phyloP scores from a whole-genome alignment of 441 rosid species.

The Capsella rubella region DNA sequence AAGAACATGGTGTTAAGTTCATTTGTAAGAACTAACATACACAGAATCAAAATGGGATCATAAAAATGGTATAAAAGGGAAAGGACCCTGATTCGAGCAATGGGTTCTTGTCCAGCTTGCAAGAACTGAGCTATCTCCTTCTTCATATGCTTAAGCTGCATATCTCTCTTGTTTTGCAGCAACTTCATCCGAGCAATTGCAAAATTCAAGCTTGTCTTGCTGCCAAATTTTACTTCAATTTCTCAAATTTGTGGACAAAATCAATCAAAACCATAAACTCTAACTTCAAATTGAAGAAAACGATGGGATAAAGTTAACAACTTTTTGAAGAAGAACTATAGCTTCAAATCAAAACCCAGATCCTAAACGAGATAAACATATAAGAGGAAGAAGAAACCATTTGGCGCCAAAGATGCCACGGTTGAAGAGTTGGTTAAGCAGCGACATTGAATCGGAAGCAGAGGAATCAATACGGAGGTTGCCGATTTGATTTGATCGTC shows the following conservation, averaged over 20 bases:
- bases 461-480: constrained; percentile 19
- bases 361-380: constrained; percentile 10
- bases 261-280: background rate
- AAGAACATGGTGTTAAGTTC: background rate
- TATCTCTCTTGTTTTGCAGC: constrained; percentile 90
- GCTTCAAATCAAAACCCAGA: constrained; percentile 13
- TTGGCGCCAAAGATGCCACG: constrained; percentile 91
- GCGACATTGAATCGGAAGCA: constrained; percentile 64
- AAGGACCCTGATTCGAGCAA: constrained; percentile 86
- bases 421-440: constrained; percentile 92
- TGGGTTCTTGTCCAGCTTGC: constrained; percentile 93
- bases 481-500: constrained; percentile 9
- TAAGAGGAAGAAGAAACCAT: constrained; percentile 47
- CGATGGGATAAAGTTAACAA: background rate
- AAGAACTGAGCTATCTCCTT: constrained; percentile 92
- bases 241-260: background rate
- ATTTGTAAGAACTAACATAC: constrained; percentile 5
- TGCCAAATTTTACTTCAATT: constrained; percentile 31
- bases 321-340: constrained; percentile 13
- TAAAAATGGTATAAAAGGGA: background rate
- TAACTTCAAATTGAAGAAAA: background rate
- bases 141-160: constrained; percentile 91
- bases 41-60: constrained; percentile 25
- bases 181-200: constrained; percentile 83
- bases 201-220: constrained; percentile 85